These are phyloP conservation scores for Exutisphaerella laricina DNA, from an alignment of 2,329 filamentous ascomycete genomes.

Conservation along the genomic window DNA sequence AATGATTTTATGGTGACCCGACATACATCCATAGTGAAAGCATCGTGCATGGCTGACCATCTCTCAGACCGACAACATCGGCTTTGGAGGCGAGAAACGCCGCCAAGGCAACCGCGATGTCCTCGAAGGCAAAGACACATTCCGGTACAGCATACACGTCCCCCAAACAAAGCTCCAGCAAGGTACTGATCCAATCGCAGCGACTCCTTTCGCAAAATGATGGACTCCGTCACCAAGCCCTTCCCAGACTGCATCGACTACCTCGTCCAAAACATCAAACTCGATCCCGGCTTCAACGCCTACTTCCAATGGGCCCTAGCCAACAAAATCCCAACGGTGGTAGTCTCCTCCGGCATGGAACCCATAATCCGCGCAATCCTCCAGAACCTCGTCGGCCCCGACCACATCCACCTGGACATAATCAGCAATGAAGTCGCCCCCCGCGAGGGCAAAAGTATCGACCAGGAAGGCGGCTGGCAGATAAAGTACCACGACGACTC, in stretches of 20 bases:
- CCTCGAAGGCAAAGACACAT: slow-evolving; percentile 63
- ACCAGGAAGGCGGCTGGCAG: slow-evolving; percentile 77
- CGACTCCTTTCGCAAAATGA: slow-evolving; percentile 84
- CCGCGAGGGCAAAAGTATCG: slow-evolving; percentile 64
- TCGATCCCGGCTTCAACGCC: slow-evolving; percentile 81
- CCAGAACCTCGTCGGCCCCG: slow-evolving; percentile 72
- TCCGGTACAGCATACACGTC: slow-evolving; percentile 49
- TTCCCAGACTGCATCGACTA: slow-evolving; percentile 76
- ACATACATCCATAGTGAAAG: too few relatives aligned
- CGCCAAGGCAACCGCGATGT: slow-evolving; percentile 69
- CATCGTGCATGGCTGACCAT: too few relatives aligned
- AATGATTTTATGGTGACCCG: slow-evolving; percentile 58
- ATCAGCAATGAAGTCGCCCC: slow-evolving; percentile 76
- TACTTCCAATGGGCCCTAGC: slow-evolving; percentile 79
- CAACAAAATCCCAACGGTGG: slow-evolving; percentile 85
- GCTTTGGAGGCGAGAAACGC: slow-evolving; percentile 69
- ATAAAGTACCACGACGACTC: slow-evolving; percentile 86
- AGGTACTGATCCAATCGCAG: slow-evolving; percentile 31
- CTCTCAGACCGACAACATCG: slow-evolving; percentile 82
- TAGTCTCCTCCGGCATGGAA: slow-evolving; percentile 87
- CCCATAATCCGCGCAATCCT: slow-evolving; percentile 84
- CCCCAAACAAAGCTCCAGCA: too few relatives aligned
- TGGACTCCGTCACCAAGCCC: slow-evolving; percentile 75
- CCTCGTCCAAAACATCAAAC: slow-evolving; percentile 73
- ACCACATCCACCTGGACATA: slow-evolving; percentile 74